Conservation (phyloP, 495 filamentous ascomycete genomes). For the Hypoxylon subgilvum region DNA sequence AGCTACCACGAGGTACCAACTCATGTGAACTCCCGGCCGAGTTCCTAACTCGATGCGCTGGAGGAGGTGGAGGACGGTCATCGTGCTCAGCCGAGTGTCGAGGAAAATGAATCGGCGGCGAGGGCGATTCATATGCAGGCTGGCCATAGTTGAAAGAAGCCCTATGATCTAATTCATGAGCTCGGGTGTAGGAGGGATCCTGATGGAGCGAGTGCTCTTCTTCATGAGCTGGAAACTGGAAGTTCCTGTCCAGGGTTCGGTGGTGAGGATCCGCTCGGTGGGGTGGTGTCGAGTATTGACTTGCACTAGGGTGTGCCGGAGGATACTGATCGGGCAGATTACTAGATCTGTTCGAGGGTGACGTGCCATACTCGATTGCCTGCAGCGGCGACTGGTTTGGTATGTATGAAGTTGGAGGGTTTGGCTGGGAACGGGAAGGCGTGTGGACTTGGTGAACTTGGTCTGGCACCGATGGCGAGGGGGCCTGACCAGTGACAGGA, state of each 20-base stretch:
- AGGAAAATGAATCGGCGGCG: constrained; percentile 21
- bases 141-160: constrained; percentile 26
- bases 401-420: constrained; percentile 38
- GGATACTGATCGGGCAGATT: constrained; percentile 44
- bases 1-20: constrained; percentile 41
- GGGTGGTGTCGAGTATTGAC: constrained; percentile 39
- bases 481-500: constrained; percentile 62
- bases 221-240: constrained; percentile 42
- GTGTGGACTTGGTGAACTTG: constrained; percentile 48
- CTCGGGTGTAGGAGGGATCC: constrained; percentile 13
- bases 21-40: constrained; percentile 47
- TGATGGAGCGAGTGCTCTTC: constrained; percentile 33
- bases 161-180: constrained; percentile 33
- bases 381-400: constrained; percentile 52
- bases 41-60: constrained; percentile 51
- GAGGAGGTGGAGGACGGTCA: constrained; percentile 54
- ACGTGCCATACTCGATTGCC: constrained; percentile 51
- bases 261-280: constrained; percentile 44
- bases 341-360: constrained; percentile 40
- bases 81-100: constrained; percentile 34
- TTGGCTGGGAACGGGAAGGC: constrained; percentile 50
- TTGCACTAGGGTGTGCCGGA: constrained; percentile 33
- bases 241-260: constrained; percentile 42
- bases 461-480: constrained; percentile 46
- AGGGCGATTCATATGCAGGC: constrained; percentile 14